Base-by-base conservation (phyloP, 2,329 filamentous ascomycete genomes). In the Huntiella savannae region DNA sequence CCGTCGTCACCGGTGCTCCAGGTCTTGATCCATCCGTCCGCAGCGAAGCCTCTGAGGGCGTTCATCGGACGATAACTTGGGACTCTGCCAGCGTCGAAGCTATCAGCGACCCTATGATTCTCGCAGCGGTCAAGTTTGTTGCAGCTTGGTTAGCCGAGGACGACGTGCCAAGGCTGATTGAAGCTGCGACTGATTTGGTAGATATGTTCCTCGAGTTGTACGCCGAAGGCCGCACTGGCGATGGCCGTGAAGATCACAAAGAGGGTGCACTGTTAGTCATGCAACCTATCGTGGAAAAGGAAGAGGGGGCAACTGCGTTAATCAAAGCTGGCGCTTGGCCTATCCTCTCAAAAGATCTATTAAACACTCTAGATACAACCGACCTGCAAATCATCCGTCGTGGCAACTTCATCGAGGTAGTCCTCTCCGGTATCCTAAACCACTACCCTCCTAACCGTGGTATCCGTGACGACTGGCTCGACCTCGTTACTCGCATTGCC, bases 71-170 rank as follows among this genome's bases (percentile, higher is more conserved):
- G 0, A 59, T 79, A 11, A 63, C 69, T 0, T 80, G 75, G 75
- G 74, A 79, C 47, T 67, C 70, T 1, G 64, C 66, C 47, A 63
- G 65, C 7, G 61, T 66, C 50, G 60, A 63, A 28, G 62, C 62
- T 3, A 62, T 64, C 2, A 61, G 67, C 5, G 78, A 82, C 53
- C 68, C 72, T 1, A 62, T 82, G 5, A 63, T 78, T 1, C 64
- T 77, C 2, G 69, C 77, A 3, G 68, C 71, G 0, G 58, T 80
- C 16, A 62, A 73, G 39, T 62, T 71, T 0, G 55, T 82, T 28
- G 68, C 75, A 1, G 65, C 81, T 13, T 82, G 79, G 79, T 61
- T 82, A n/a, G 65, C 73, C 5, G 78, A 82, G 51, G 77, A 82
- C 48, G 77, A 81, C 36, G 75, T 74, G 36, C 69, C 75, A 11